phyloP scores from a whole-genome alignment of 1,139 yeast species.

The Geotrichum aggregatum region DNA sequence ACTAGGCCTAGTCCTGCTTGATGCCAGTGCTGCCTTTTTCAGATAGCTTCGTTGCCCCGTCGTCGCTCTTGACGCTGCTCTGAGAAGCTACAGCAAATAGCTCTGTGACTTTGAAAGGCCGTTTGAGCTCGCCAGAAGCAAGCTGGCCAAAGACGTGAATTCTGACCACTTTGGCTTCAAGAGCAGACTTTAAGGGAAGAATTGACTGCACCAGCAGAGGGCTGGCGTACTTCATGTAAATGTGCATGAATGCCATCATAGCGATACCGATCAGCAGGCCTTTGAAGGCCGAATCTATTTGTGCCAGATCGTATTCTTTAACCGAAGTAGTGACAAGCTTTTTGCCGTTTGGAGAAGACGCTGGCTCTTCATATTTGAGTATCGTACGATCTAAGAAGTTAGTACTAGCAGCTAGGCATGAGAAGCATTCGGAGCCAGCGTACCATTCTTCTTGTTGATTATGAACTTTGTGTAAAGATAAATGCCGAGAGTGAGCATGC shows the following conservation, averaged over 20 bases:
- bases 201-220: slow-evolving; percentile 94
- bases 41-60: no score
- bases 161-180: slow-evolving; percentile 88
- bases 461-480: slow-evolving; percentile 60
- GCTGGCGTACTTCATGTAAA: slow-evolving; percentile 96
- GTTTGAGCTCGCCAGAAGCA: slow-evolving; percentile 86
- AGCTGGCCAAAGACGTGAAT: slow-evolving; percentile 82
- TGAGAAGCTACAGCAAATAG: slow-evolving; percentile 70
- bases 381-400: slow-evolving; percentile 61
- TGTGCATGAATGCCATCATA: slow-evolving; percentile 98
- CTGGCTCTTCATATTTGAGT: slow-evolving; percentile 83
- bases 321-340: slow-evolving; percentile 83
- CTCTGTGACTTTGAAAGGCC: slow-evolving; percentile 92
- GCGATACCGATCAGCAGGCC: slow-evolving; percentile 84
- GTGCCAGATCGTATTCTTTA: slow-evolving; percentile 88
- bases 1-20: slow-evolving; percentile 64
- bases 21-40: slow-evolving; percentile 70
- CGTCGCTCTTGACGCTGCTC: no score
- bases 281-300: slow-evolving; percentile 73
- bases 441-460: slow-evolving; percentile 68
- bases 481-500: slow-evolving; percentile 58
- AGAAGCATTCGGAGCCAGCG: slow-evolving; percentile 14
- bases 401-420: slow-evolving; percentile 1
- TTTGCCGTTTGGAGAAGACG: slow-evolving; percentile 72
- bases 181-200: slow-evolving; percentile 82